Evolutionary conservation across 2,329 filamentous ascomycete species (phyloP).

Genomic region (Diplodia corticola): DNA sequence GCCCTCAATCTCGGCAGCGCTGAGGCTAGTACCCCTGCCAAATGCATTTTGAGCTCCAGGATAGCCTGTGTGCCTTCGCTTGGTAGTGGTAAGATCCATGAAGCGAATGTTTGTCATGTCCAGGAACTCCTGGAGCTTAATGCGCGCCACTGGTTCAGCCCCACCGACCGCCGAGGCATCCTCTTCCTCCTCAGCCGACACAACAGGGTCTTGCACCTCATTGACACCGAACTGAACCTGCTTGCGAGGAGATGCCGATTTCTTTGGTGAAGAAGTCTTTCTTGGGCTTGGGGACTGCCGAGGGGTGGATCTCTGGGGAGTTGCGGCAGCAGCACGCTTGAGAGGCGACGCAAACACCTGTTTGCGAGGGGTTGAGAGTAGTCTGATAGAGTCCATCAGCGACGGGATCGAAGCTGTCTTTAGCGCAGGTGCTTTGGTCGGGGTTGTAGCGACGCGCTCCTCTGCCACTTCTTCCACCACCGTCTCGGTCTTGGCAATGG

Average conservation of each 20-base stretch:
- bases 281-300: conserved; percentile 44
- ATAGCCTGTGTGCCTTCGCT: conserved; percentile 75
- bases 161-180: conserved; percentile 37
- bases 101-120: conserved; percentile 96
- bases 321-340: conserved; percentile 33
- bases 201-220: conserved; percentile 22
- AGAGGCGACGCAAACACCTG: conserved; percentile 46
- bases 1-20: conserved; percentile 39
- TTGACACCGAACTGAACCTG: conserved; percentile 32
- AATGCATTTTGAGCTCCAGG: conserved; percentile 46
- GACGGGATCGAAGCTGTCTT: conserved; percentile 34
- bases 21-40: background rate
- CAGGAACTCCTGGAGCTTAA: conserved; percentile 88
- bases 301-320: conserved; percentile 33
- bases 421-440: conserved; percentile 18
- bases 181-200: conserved; percentile 42
- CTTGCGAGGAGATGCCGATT: conserved; percentile 29
- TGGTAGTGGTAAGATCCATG: conserved; percentile 89
- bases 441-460: background rate
- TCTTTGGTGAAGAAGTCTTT: conserved; percentile 41
- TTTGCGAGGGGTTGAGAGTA: conserved; percentile 52
- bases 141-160: conserved; percentile 52
- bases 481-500: background rate
- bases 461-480: background rate
- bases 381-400: conserved; percentile 47